A percentile compares a stretch with the other conserved stretches of the same genome.
phyloP scores from a whole-genome alignment of 768 basidiomycete genomes.

The Daedaleopsis sinensis region DNA sequence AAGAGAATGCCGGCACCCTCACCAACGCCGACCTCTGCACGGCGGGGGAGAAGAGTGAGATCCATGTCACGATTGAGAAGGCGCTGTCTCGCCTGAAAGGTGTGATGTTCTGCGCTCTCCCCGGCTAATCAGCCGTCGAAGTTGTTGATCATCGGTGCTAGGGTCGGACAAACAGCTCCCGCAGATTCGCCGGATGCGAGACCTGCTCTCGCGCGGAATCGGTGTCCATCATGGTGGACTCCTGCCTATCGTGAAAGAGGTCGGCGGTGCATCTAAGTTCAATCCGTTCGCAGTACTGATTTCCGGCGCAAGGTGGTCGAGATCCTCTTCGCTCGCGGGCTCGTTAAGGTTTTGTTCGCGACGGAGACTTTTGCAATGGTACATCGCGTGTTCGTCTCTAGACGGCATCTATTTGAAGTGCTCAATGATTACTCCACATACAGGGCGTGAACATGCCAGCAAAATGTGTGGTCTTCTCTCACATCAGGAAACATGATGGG shows the following conservation, averaged over 20 bases:
- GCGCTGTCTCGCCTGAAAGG: conserved; percentile 92
- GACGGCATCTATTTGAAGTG: neutral
- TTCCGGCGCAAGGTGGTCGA: conserved; percentile 77
- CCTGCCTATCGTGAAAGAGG: conserved; percentile 96
- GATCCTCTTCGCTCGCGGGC: conserved; percentile 90
- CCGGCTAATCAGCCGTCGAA: conserved; percentile 1
- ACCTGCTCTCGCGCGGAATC: conserved; percentile 88
- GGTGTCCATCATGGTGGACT: conserved; percentile 98
- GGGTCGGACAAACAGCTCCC: conserved; percentile 92
- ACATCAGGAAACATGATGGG: conserved; percentile 94
- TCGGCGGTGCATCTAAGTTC: conserved; percentile 33
- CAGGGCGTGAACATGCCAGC: conserved; percentile 99
- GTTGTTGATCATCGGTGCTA: conserved; percentile 33
- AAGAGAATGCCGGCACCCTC: conserved; percentile 92
- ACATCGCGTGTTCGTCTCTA: neutral
- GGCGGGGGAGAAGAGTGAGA: conserved; percentile 93
- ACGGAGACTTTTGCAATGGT: conserved; percentile 99
- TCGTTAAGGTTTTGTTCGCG: conserved; percentile 96
- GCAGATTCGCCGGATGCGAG: conserved; percentile 89
- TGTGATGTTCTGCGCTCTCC: conserved; percentile 32
- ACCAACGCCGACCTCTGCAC: conserved; percentile 87
- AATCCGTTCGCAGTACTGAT: neutral
- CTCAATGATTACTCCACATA: neutral
- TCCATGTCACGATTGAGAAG: conserved; percentile 92
- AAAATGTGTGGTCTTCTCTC: conserved; percentile 94